Base-by-base conservation (phyloP, 257 asterid species). In the Thymus mandschuricus region DNA sequence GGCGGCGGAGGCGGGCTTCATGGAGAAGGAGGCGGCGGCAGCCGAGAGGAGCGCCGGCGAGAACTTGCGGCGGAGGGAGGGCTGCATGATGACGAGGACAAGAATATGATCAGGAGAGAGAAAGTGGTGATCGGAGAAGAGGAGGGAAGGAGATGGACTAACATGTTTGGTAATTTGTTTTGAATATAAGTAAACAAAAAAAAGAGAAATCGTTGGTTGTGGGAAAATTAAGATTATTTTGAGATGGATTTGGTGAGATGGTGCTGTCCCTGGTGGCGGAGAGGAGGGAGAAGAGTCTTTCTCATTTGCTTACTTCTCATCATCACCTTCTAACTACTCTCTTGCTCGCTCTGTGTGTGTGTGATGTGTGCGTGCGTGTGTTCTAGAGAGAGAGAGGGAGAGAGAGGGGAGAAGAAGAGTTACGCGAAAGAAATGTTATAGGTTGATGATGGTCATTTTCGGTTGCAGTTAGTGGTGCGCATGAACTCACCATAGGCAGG, bases 181-280 rank as follows among this genome's bases (percentile, higher is more conserved):
- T 66, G 73, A 69, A 76, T 31, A 48, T 34, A 34, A 55, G 11
- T 2, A 44, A 21, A 21, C 21, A 21, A 21, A 21, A 21, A 21
- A 12, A 38, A 6, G 60, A 7, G 6, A 46, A 45, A 21, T 71
- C 8, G 79, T 75, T 75, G 40, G 73, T 68, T 54, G 56, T 5
- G 75, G 66, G 8, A 45, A 74, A 44, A 70, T 40, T 40, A 38
- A n/a, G 51, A 54, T 76, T 74, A 57, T 50, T 83, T 66, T 75
- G 65, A 65, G 54, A n/a, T 11, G 79, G 86, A 83, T 89, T 89
- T 84, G 97, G 95, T 91, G 89, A 75, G 76, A 83, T 79, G 91
- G 79, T 41, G 68, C 60, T 85, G 69, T 88, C 89, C 35, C 71
- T 68, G 74, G 76, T 49, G 80, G 59, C 64, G 38, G 60, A 68